These are phyloP conservation scores for Funneliformis mosseae DNA, from an alignment of 192 early-diverging fungal species.

Conservation along the genomic window DNA sequence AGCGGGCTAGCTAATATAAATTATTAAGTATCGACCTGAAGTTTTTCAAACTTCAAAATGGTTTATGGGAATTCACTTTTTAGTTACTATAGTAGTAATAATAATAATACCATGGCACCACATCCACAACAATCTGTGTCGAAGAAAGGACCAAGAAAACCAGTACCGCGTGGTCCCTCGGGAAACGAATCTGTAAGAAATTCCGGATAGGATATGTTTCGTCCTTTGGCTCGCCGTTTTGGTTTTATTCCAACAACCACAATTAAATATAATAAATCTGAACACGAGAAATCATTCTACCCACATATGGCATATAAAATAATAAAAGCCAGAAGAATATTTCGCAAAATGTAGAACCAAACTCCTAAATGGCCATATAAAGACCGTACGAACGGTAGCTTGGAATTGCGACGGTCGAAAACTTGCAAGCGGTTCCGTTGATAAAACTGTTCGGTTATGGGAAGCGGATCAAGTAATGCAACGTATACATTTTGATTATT, in stretches of 20 bases:
- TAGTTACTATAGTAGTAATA: neutral
- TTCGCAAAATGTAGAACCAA: conserved; percentile 22
- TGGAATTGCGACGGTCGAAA: conserved; percentile 73
- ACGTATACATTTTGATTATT: neutral
- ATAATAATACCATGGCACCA: conserved; percentile 1
- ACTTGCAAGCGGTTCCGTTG: conserved; percentile 73
- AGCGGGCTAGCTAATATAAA: neutral
- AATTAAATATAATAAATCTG: neutral
- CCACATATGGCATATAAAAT: neutral
- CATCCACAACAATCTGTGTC: neutral
- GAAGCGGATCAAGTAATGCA: conserved; percentile 35
- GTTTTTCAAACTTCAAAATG: neutral
- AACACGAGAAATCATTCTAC: neutral
- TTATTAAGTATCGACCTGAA: too few species aligned
- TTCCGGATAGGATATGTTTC: conserved; percentile 12
- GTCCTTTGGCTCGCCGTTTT: conserved; percentile 19
- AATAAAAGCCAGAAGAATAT: conserved; percentile 26
- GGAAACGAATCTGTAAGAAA: conserved; percentile 15
- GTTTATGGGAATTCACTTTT: neutral
- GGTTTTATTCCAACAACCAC: neutral
- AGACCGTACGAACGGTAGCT: conserved; percentile 67
- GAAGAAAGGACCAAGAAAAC: neutral
- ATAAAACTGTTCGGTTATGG: conserved; percentile 76
- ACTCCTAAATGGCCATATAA: conserved; percentile 25
- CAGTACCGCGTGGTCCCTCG: conserved; percentile 16